Percentiles rank a stretch among this genome's conserved stretches.
These are phyloP conservation scores for Candida cerambycidarum DNA, from an alignment of 805 yeast genomes.

Conservation along the genomic window DNA sequence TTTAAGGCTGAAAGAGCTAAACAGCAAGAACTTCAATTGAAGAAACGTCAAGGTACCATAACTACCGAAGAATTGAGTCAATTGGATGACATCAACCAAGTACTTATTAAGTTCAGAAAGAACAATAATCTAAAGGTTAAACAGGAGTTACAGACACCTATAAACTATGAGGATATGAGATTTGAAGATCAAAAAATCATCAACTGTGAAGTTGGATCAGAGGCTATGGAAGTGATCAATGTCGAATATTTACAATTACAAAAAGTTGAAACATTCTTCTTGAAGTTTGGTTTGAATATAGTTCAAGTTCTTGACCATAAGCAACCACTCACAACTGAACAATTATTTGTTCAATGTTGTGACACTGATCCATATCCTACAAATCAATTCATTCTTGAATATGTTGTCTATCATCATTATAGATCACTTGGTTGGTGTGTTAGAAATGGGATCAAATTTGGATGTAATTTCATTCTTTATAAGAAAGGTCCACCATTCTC, in stretches of 20 bases:
- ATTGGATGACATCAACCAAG: slow-evolving; percentile 18
- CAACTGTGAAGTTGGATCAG: slow-evolving; percentile 8
- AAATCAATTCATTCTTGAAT: slow-evolving; percentile 49
- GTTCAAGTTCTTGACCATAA: slow-evolving; percentile 31
- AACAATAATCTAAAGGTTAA: slow-evolving; percentile 11
- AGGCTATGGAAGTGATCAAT: slow-evolving; percentile 13
- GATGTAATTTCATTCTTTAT: slow-evolving; percentile 80
- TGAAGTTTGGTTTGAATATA: slow-evolving; percentile 56
- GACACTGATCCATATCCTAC: slow-evolving; percentile 7
- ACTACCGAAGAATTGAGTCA: slow-evolving; percentile 21
- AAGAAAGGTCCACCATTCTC: slow-evolving; percentile 92
- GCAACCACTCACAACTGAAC: slow-evolving; percentile 6
- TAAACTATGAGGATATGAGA: slow-evolving; percentile 16
- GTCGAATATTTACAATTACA: slow-evolving; percentile 64
- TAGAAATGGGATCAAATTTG: slow-evolving; percentile 87
- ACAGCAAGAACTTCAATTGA: slow-evolving; percentile 50
- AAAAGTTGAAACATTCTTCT: slow-evolving; percentile 73
- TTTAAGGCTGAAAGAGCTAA: slow-evolving; percentile 69
- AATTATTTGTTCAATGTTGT: slow-evolving; percentile 24
- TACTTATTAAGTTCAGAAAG: slow-evolving; percentile 21
- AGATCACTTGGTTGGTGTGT: slow-evolving; percentile 94
- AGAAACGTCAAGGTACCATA: slow-evolving; percentile 30
- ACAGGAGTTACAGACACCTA: slow-evolving; percentile 9
- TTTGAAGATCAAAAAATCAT: slow-evolving; percentile 14
- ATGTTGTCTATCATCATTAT: slow-evolving; percentile 81